A percentile compares a stretch with the other conserved stretches of the same genome.
Evolutionary conservation across 768 basidiomycete genomes (phyloP).

Genomic region (Phlebiopsis gigantea): DNA sequence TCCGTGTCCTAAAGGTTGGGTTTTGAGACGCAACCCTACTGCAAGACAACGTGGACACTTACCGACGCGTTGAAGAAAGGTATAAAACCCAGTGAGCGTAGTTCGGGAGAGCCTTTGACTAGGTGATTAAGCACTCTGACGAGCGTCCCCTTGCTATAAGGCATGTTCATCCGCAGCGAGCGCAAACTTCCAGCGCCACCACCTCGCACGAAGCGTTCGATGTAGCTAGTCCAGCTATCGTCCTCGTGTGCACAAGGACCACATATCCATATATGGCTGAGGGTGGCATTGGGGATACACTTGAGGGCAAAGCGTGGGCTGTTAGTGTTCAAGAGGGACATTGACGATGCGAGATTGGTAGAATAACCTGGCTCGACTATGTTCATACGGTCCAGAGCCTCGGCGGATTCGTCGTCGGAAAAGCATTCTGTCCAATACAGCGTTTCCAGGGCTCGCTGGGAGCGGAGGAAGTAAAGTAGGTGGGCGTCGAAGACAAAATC

Average conservation of each 20-base stretch:
- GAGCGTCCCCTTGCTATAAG: slow-evolving; percentile 7
- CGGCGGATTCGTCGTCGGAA: slow-evolving; percentile 2
- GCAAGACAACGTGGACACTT: not conserved
- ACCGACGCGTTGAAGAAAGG: slow-evolving; percentile 12
- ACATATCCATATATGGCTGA: slow-evolving; percentile 17
- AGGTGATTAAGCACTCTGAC: slow-evolving; percentile 7
- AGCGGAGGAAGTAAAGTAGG: slow-evolving; percentile 11
- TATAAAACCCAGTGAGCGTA: slow-evolving; percentile 17
- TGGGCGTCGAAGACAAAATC: slow-evolving; percentile 15
- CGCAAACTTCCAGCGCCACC: not conserved
- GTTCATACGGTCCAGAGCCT: not conserved
- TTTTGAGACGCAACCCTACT: not conserved
- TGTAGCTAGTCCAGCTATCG: slow-evolving; percentile 11
- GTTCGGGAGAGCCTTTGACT: slow-evolving; percentile 6
- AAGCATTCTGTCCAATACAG: slow-evolving; percentile 13
- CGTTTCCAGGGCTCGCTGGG: slow-evolving; percentile 8
- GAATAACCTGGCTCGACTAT: not conserved
- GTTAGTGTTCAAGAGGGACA: slow-evolving; percentile 11
- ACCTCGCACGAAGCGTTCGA: slow-evolving; percentile 1
- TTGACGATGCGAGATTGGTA: not conserved
- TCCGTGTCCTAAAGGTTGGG: slow-evolving; percentile 10
- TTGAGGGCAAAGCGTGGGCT: slow-evolving; percentile 10
- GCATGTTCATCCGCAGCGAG: slow-evolving; percentile 15
- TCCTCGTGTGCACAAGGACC: slow-evolving; percentile 10
- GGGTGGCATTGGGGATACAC: slow-evolving; percentile 6